These are phyloP conservation scores for Vaccinium corymbosum DNA, from an alignment of 148 eudicot genomes.

Conservation along the genomic window DNA sequence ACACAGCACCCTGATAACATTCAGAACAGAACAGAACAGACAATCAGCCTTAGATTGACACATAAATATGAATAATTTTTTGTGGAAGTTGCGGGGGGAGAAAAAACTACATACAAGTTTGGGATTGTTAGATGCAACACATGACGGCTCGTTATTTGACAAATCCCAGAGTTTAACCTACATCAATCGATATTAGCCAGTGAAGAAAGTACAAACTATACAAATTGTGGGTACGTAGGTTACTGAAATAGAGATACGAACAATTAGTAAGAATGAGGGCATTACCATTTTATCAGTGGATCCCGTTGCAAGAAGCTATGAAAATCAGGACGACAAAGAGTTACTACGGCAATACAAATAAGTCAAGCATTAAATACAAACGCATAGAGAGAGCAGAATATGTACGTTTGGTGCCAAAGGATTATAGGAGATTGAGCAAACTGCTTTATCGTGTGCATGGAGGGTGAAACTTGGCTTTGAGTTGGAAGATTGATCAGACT, in stretches of 20 bases:
- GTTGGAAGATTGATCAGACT: slow-evolving; percentile 31
- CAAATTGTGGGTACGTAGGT: not conserved
- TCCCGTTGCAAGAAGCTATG: slow-evolving; percentile 81
- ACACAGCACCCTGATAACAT: slow-evolving; percentile 75
- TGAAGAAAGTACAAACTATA: not conserved
- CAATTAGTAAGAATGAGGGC: not conserved
- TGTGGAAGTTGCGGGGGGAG: not conserved
- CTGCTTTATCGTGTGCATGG: slow-evolving; percentile 95
- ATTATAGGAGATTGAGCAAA: slow-evolving; percentile 67
- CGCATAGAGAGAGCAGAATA: not conserved
- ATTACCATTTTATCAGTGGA: slow-evolving; percentile 72
- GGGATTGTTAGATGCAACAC: slow-evolving; percentile 69
- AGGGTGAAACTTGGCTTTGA: slow-evolving; percentile 69
- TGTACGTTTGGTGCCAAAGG: slow-evolving; percentile 62
- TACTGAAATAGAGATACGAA: not conserved
- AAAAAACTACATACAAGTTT: slow-evolving; percentile 60
- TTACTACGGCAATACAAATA: slow-evolving; percentile 12
- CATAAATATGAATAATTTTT: not conserved
- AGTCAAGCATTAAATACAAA: not conserved
- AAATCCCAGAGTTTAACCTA: slow-evolving; percentile 82
- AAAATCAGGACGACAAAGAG: slow-evolving; percentile 17
- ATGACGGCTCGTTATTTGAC: slow-evolving; percentile 66
- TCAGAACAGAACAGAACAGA: slow-evolving; percentile 3
- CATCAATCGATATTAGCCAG: slow-evolving; percentile 6
- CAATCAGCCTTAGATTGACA: not conserved